Percentiles rank a stretch among this genome's conserved stretches.
phyloP scores from a whole-genome alignment of 1,139 yeast species.

The Ogataea hybrid region DNA sequence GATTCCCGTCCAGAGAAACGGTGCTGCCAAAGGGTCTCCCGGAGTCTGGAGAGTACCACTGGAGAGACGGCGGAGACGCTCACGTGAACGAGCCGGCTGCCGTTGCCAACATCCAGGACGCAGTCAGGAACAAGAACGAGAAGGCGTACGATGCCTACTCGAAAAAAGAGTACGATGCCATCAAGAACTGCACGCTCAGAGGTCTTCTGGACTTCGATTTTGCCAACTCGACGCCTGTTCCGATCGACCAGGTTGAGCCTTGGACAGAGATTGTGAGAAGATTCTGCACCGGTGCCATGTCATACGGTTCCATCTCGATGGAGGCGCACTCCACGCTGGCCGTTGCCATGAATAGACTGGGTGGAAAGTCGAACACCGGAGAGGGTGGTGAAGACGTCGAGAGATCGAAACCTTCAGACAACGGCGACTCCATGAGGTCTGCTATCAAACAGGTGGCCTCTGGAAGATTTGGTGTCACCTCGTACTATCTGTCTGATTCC shows the following conservation, averaged over 20 bases:
- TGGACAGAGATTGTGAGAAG: conserved; percentile 99
- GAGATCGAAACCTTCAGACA: conserved; percentile 71
- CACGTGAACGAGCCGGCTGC: conserved; percentile 95
- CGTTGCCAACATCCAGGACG: conserved; percentile 93
- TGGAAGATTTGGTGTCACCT: conserved; percentile 97
- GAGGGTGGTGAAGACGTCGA: conserved; percentile 99
- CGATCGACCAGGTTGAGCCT: conserved; percentile 97
- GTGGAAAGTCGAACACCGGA: conserved; percentile 97
- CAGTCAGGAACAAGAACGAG: conserved; percentile 94
- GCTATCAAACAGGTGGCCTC: conserved; percentile 98
- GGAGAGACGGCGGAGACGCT: conserved; percentile 98
- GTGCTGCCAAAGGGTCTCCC: conserved; percentile 74
- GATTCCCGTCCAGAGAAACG: conserved; percentile 77
- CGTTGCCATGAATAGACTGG: conserved; percentile 96
- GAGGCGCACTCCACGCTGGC: conserved; percentile 98
- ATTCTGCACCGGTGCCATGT: conserved; percentile 98
- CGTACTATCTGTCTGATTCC: conserved; percentile 90
- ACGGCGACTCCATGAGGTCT: conserved; percentile 98
- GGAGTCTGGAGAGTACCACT: conserved; percentile 95
- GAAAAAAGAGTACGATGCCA: conserved; percentile 87
- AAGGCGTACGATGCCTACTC: conserved; percentile 88
- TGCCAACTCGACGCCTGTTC: conserved; percentile 69
- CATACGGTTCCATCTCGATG: conserved; percentile 97
- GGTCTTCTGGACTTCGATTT: conserved; percentile 90
- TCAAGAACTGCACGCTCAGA: conserved; percentile 88